Evolutionary conservation across 2,329 filamentous ascomycete species (phyloP).

Genomic region (Periglandula ipomoeae): DNA sequence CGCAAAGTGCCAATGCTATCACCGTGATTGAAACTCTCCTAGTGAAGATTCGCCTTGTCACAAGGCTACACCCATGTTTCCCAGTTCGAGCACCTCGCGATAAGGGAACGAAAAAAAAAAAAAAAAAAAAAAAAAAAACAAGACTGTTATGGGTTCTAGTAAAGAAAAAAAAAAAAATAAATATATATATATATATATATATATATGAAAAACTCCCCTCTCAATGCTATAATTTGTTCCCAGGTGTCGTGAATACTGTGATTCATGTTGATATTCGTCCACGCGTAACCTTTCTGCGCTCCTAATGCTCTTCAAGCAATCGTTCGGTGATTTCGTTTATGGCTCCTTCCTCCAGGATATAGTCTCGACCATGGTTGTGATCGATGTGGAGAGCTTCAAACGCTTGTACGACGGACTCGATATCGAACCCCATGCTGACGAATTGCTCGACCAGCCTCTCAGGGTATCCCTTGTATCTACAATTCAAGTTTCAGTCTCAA

Average conservation of each 20-base stretch:
- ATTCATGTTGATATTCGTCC: background rate
- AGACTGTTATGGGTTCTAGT: too few species aligned
- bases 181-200: background rate
- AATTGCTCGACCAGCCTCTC: conserved; percentile 76
- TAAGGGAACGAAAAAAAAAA: too few species aligned
- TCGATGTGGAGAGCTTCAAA: conserved; percentile 79
- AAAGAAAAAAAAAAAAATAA: background rate
- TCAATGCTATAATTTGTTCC: conserved; percentile 9
- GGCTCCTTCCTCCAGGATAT: conserved; percentile 80
- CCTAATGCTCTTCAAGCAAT: conserved; percentile 72
- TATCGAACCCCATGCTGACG: conserved; percentile 81
- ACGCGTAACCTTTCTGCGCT: too few species aligned
- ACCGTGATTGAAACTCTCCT: too few species aligned
- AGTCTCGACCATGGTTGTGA: conserved; percentile 66
- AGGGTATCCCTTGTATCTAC: conserved; percentile 80
- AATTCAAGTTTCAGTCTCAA: background rate
- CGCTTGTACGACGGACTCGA: conserved; percentile 76
- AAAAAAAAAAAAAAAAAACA: background rate
- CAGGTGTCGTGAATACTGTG: conserved; percentile 1
- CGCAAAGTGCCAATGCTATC: background rate
- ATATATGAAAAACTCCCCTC: conserved; percentile 14
- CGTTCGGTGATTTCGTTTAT: conserved; percentile 84
- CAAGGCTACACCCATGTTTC: too few species aligned
- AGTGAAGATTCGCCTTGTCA: too few species aligned
- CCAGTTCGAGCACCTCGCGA: too few species aligned